phyloP scores from a whole-genome alignment of 352 stramenopile genomes.

The Phytophthora crassamura region DNA sequence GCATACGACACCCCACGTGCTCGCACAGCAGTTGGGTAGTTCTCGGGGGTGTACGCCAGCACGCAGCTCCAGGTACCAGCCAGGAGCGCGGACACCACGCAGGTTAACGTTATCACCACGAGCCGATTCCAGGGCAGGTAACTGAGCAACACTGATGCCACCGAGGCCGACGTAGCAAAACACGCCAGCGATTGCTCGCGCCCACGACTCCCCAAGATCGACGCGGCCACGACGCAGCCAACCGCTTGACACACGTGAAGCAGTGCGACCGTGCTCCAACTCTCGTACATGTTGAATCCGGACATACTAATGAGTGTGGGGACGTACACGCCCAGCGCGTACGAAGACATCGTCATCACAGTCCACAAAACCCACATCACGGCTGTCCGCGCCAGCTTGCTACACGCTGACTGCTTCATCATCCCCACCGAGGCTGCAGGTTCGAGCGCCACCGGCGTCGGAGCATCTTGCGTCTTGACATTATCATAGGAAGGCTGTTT shows the following conservation, averaged over 20 bases:
- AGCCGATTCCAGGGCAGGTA: slow-evolving; percentile 36
- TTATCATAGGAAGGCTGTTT: slow-evolving; percentile 14
- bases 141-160: slow-evolving; percentile 28
- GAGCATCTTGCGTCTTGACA: slow-evolving; percentile 15
- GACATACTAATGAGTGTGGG: slow-evolving; percentile 44
- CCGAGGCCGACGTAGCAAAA: slow-evolving; percentile 12
- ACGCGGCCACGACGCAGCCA: slow-evolving; percentile 25
- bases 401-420: slow-evolving; percentile 5
- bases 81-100: slow-evolving; percentile 23
- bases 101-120: slow-evolving; percentile 28
- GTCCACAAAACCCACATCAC: slow-evolving; percentile 45
- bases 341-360: slow-evolving; percentile 39
- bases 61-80: slow-evolving; percentile 32
- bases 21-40: slow-evolving; percentile 22
- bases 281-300: slow-evolving; percentile 44
- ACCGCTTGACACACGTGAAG: slow-evolving; percentile 29
- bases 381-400: slow-evolving; percentile 24
- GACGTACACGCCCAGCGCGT: slow-evolving; percentile 38
- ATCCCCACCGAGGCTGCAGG: neutral
- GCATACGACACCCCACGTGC: slow-evolving; percentile 32
- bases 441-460: slow-evolving; percentile 5
- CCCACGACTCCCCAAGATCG: slow-evolving; percentile 23
- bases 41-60: slow-evolving; percentile 31
- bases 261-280: slow-evolving; percentile 28
- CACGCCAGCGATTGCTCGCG: slow-evolving; percentile 28